Conservation (phyloP, 768 basidiomycete species). For the Termitomyces sp. region DNA sequence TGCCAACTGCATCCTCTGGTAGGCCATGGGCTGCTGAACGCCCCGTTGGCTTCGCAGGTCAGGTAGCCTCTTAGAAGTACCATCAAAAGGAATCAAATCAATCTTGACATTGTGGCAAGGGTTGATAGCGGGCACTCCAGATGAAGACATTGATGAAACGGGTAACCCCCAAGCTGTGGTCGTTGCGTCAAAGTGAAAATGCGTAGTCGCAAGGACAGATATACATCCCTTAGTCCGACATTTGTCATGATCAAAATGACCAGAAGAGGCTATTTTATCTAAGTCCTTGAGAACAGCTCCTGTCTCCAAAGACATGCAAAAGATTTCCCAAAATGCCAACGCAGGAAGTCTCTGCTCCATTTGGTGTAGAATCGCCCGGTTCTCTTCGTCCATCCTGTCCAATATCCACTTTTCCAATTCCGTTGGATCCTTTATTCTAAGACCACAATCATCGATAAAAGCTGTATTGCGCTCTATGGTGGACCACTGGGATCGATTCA, state of each 20-base stretch:
- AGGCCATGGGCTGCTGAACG: not conserved
- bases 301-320: constrained; percentile 1
- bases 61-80: not conserved
- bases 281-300: constrained; percentile 5
- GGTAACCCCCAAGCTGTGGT: not conserved
- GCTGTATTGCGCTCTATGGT: not conserved
- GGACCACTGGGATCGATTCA: constrained; percentile 7
- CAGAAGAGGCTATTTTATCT: not conserved
- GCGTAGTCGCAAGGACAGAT: not conserved
- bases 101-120: not conserved
- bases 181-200: not conserved
- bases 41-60: not conserved
- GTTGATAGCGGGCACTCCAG: not conserved
- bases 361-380: not conserved
- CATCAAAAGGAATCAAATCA: not conserved
- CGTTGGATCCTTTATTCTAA: not conserved
- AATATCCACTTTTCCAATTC: not conserved
- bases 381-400: constrained; percentile 3
- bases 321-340: constrained; percentile 11
- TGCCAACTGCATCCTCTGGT: not conserved
- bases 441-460: constrained; percentile 7
- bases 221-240: not conserved
- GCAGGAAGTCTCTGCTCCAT: not conserved
- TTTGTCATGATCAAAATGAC: not conserved
- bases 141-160: not conserved